phyloP scores from a whole-genome alignment of 1,139 yeast species.

The Candida tropicalis region DNA sequence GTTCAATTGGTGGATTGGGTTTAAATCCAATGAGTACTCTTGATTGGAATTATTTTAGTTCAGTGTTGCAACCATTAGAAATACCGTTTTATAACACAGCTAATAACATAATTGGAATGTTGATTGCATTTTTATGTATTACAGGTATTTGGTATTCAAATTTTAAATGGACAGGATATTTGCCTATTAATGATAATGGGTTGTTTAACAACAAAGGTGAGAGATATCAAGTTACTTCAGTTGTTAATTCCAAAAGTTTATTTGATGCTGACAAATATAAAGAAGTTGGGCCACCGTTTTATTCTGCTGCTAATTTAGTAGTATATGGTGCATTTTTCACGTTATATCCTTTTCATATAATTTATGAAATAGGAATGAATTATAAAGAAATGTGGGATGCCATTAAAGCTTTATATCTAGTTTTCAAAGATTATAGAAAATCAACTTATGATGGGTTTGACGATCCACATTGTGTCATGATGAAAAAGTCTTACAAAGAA shows the following conservation, averaged over 20 bases:
- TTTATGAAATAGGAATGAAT: slow-evolving; percentile 42
- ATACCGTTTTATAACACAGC: slow-evolving; percentile 51
- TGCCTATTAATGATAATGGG: slow-evolving; percentile 55
- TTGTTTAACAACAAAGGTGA: slow-evolving; percentile 50
- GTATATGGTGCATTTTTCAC: slow-evolving; percentile 61
- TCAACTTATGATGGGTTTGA: slow-evolving; percentile 24
- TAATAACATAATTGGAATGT: slow-evolving; percentile 43
- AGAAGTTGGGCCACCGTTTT: slow-evolving; percentile 50
- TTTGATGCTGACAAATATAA: slow-evolving; percentile 41
- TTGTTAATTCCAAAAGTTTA: slow-evolving; percentile 40
- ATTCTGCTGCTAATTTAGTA: slow-evolving; percentile 44
- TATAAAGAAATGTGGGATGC: slow-evolving; percentile 24
- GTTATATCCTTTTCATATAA: slow-evolving; percentile 58
- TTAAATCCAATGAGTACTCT: slow-evolving; percentile 57
- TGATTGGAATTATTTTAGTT: slow-evolving; percentile 47
- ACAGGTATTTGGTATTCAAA: slow-evolving; percentile 53
- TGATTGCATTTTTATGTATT: slow-evolving; percentile 43
- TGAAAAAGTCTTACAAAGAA: slow-evolving; percentile 56
- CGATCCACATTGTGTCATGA: slow-evolving; percentile 61
- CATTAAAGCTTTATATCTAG: slow-evolving; percentile 11
- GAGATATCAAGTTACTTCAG: slow-evolving; percentile 39
- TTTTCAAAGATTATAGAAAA: slow-evolving; percentile 13
- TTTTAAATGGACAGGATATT: slow-evolving; percentile 50
- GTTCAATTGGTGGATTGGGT: slow-evolving; percentile 56
- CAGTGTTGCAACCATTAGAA: slow-evolving; percentile 28